Base-by-base conservation (phyloP, 2,329 filamentous ascomycete genomes). In the Truncatella angustata region DNA sequence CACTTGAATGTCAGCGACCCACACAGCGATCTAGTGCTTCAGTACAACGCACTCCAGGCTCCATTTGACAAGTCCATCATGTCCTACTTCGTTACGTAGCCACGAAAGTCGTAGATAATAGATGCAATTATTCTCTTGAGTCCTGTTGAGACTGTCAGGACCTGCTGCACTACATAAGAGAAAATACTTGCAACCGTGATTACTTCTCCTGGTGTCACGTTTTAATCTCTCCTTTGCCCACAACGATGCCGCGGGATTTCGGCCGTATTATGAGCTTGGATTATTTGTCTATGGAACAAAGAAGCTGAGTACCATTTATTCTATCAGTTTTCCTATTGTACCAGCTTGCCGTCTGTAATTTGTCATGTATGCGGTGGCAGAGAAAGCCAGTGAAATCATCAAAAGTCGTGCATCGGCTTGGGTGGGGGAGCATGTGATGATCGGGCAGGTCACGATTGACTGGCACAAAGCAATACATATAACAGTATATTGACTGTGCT, bases 41-140 rank as follows among this genome's bases (percentile, higher is more conserved):
- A 74, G 78, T 60, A 57, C 50, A 63, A 67, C 46, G 58, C 66
- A 11, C 59, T 70, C 52, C 73, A 71, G 20, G 70, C 80, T 56
- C 77, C 79, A 12, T 69, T 81, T 43, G 81, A 84, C 56, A 62
- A 78, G 36, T 75, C 75, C 58, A 72, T 70, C 21, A 73, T 80
- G 47, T 65, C 61, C 24, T 61, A 65, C 28, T 66, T 72, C 6
- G 58, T 71, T 5, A 69, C 68, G 20, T 71, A 70, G 55, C 67
- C 70, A 18, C 66, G 70, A 0, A 64, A 55, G 5, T 60, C 60
- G 54, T 65, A 62, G 43, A 26, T 58, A 34, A 63, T 69, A 35
- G 65, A 32, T 32, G 28, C 28, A 7, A 14, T 32, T 7, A 14
- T 14, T 7, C 14, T 14, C 14, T 32, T 32, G 20, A 59, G 56